Conservation (phyloP, 371 early-diverging fungal genomes). For the Fennellomyces sp. region DNA sequence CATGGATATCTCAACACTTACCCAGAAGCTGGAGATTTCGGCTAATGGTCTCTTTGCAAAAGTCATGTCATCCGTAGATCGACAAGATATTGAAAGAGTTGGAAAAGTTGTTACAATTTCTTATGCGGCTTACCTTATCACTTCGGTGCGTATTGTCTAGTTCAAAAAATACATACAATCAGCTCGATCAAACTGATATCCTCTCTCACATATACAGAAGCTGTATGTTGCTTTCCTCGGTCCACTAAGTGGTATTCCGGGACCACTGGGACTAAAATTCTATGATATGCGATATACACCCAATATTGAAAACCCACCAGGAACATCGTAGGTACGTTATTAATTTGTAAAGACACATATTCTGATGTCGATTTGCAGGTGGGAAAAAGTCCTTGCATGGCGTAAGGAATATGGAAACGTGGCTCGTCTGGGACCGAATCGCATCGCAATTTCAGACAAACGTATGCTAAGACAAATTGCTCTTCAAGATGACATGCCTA, state of each 20-base stretch:
- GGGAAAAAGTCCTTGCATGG: background rate
- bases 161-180: background rate
- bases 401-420: conserved; percentile 26
- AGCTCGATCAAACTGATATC: too few relatives aligned
- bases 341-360: background rate
- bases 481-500: conserved; percentile 11
- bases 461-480: conserved; percentile 27
- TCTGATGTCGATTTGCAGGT: conserved; percentile 2
- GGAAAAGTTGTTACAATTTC: background rate
- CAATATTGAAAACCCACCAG: conserved; percentile 18
- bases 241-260: conserved; percentile 29
- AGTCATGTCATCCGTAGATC: background rate
- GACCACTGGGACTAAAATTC: conserved; percentile 27
- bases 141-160: background rate
- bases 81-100: background rate
- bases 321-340: conserved; percentile 20
- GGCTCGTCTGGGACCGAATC: conserved; percentile 17
- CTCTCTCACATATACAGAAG: conserved; percentile 19
- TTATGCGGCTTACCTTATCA: background rate
- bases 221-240: conserved; percentile 36
- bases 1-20: background rate
- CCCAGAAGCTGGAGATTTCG: background rate
- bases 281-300: conserved; percentile 9
- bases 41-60: background rate
- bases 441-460: conserved; percentile 25